Conservation (phyloP, 2,329 filamentous ascomycete species). For the Sporothrix schenckii region DNA sequence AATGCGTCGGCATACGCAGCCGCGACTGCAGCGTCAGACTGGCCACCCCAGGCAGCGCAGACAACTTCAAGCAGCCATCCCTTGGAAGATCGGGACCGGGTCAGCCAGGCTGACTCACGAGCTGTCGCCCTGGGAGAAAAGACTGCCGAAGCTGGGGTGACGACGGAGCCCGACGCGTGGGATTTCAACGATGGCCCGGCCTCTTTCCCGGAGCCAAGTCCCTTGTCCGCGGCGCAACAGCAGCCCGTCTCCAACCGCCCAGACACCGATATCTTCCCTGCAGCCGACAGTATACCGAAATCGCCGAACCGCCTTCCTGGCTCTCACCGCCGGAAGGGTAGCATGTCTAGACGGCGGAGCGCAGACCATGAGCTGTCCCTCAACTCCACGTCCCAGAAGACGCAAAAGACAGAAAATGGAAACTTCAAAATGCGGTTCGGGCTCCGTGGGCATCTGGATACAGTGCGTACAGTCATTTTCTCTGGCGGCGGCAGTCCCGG, state of each 20-base stretch:
- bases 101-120: background rate
- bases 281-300: constrained; percentile 76
- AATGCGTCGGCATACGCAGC: constrained; percentile 44
- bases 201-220: constrained; percentile 60
- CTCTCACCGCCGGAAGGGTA: constrained; percentile 78
- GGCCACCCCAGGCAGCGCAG: constrained; percentile 37
- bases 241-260: constrained; percentile 62
- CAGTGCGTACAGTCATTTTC: constrained; percentile 92
- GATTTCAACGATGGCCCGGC: constrained; percentile 79
- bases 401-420: constrained; percentile 67
- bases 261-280: constrained; percentile 86
- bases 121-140: constrained; percentile 54
- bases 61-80: background rate
- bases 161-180: constrained; percentile 74
- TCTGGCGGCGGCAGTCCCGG: constrained; percentile 93
- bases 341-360: constrained; percentile 71
- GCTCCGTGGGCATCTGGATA: constrained; percentile 87
- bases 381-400: constrained; percentile 45
- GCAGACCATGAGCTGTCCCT: constrained; percentile 66
- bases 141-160: constrained; percentile 40
- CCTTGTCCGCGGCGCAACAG: constrained; percentile 40
- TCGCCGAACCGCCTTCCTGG: constrained; percentile 72
- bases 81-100: background rate
- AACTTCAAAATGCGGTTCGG: constrained; percentile 94
- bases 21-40: constrained; percentile 38